A percentile compares a stretch with the other conserved stretches of the same genome.
Evolutionary conservation across 129 eudicot species (phyloP).

Genomic region (Dittrichia graveolens): DNA sequence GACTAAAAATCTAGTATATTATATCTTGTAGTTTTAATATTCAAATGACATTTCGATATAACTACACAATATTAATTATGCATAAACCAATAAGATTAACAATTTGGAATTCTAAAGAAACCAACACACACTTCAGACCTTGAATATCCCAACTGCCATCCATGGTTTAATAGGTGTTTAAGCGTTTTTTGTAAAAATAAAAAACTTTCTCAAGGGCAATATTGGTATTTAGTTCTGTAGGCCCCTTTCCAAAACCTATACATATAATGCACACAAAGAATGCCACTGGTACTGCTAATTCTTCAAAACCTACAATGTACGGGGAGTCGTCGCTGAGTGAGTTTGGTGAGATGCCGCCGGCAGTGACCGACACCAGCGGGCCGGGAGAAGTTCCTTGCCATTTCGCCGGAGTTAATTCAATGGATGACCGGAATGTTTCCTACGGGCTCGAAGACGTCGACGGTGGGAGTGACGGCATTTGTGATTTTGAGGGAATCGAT

Average conservation of each 20-base stretch:
- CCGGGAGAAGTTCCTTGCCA: slow-evolving; percentile 19
- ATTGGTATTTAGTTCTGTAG: not conserved
- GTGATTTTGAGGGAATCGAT: slow-evolving; percentile 45
- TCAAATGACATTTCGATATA: too few species aligned
- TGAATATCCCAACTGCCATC: too few species aligned
- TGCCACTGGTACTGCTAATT: not conserved
- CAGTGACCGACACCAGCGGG: not conserved
- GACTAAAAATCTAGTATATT: too few species aligned
- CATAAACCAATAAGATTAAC: too few species aligned
- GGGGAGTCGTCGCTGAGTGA: slow-evolving; percentile 26
- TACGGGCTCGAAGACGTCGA: slow-evolving; percentile 35
- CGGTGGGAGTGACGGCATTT: slow-evolving; percentile 34
- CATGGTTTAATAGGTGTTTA: too few species aligned
- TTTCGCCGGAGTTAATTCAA: slow-evolving; percentile 25
- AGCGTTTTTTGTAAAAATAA: too few species aligned
- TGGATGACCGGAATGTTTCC: slow-evolving; percentile 22
- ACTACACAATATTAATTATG: too few species aligned
- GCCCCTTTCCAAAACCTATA: slow-evolving; percentile 24
- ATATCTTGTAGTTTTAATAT: too few species aligned
- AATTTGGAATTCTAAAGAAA: too few species aligned
- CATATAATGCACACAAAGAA: slow-evolving; percentile 8
- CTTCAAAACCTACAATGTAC: slow-evolving; percentile 44
- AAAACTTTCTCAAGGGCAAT: not conserved
- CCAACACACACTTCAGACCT: too few species aligned
- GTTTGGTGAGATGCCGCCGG: slow-evolving; percentile 30